phyloP scores from a whole-genome alignment of 2,329 filamentous ascomycete species.

The Tolypocladium inflatum region DNA sequence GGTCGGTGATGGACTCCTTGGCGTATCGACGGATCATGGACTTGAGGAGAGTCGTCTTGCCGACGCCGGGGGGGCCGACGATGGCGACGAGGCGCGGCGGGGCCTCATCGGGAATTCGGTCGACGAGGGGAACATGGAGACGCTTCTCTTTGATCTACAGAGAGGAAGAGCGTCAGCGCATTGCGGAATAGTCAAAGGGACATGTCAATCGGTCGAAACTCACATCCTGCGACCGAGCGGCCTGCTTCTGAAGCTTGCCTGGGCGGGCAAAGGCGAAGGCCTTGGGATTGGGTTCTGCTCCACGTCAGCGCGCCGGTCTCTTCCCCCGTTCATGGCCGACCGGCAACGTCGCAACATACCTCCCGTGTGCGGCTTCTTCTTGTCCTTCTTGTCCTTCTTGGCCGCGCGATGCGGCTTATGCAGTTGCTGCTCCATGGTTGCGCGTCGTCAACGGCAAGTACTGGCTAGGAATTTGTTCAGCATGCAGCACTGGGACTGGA shows the following conservation, averaged over 20 bases:
- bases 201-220: constrained; percentile 7
- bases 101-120: constrained; percentile 89
- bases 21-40: constrained; percentile 89
- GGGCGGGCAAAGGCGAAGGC: constrained; percentile 80
- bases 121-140: constrained; percentile 91
- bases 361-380: constrained; percentile 59
- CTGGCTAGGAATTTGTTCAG: not conserved
- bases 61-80: constrained; percentile 88
- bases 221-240: constrained; percentile 64
- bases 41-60: constrained; percentile 93
- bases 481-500: not conserved
- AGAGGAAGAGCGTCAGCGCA: not conserved
- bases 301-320: constrained; percentile 10
- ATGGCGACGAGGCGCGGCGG: constrained; percentile 89
- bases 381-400: constrained; percentile 86
- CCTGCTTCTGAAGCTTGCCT: constrained; percentile 68
- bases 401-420: constrained; percentile 68
- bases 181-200: not conserved
- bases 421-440: constrained; percentile 65
- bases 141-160: constrained; percentile 83
- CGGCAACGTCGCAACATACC: constrained; percentile 27
- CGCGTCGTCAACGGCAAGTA: not conserved
- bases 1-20: constrained; percentile 86
- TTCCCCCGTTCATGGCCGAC: not conserved
- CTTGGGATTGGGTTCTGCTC: constrained; percentile 68